These are phyloP conservation scores for Macadamia integrifolia DNA, from an alignment of 164 flowering plant species.

Conservation along the genomic window DNA sequence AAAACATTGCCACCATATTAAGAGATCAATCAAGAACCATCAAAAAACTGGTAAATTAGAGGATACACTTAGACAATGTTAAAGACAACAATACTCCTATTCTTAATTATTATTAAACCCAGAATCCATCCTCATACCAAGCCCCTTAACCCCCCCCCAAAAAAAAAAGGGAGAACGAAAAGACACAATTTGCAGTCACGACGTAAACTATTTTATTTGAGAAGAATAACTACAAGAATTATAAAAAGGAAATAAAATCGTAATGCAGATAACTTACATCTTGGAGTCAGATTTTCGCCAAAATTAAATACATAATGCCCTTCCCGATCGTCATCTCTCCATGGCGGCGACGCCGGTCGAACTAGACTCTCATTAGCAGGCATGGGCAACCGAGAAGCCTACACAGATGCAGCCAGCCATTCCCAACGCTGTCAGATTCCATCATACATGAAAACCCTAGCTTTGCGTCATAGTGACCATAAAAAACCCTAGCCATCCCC, in stretches of 20 bases:
- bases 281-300: conserved; percentile 79
- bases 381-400: conserved; percentile 25
- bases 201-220: too few species aligned
- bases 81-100: too few species aligned
- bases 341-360: conserved; percentile 54
- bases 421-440: conserved; percentile 18
- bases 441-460: conserved; percentile 17
- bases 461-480: conserved; percentile 2
- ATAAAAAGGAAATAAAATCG: not conserved
- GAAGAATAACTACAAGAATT: too few species aligned
- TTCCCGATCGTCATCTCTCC: conserved; percentile 73
- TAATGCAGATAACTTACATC: conserved; percentile 49
- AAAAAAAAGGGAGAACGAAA: too few species aligned
- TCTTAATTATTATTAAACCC: too few species aligned
- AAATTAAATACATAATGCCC: conserved; percentile 73
- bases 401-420: conserved; percentile 24
- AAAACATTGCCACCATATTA: too few species aligned
- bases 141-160: too few species aligned
- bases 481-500: conserved; percentile 5
- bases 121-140: too few species aligned
- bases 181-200: too few species aligned
- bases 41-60: too few species aligned
- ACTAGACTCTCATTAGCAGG: conserved; percentile 11
- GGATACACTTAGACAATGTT: too few species aligned
- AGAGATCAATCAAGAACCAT: too few species aligned